Evolutionary conservation across 2,329 filamentous ascomycete species (phyloP), one percentile per base, ranked within the genome.

Genomic region (Teratosphaeria pseudoeucalypti): DNA sequence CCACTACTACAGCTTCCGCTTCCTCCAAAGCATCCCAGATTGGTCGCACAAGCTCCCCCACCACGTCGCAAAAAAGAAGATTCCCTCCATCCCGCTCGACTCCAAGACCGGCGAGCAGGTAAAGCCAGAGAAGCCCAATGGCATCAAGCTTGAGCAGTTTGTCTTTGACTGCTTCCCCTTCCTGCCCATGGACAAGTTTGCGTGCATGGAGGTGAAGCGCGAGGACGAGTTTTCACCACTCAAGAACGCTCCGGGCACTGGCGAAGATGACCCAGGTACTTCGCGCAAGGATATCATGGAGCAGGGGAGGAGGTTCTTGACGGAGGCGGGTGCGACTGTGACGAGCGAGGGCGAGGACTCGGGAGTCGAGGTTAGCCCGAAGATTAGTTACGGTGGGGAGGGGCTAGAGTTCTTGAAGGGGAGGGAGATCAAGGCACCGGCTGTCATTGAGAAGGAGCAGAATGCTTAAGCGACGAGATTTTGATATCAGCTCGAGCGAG

Each of bases 91-190:
- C 65, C 85, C 96, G 72, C 29, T 62, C 29, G 64, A 69, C 58
- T 82, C 86, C 14, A 80, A 87, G 72, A 87, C 82, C 34, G 92
- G 91, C 64, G 86, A 90, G 74, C 84, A 84, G 0, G 80, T 96
- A 75, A 96, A 96, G 82, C 91, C 92, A 2, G 86, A 91, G 74
- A 94, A 91, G 79, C 90, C 94, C 65, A 99, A 99, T 72, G 94
- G 94, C 66, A 92, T 99, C 82, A 99, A 99, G 82, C 84, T 99
- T 47, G 94, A 99, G 82, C 94, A 97, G 77, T 99, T 97, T 70
- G 92, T 99, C 62, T 99, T 99, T 72, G 94, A 99, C 73, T 94
- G 95, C 71, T 99, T 99, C 82, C 92, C 92, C 62, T 83, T 92
- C 80, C 80, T 95, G 57, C 79, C 86, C 19, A 84, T 99, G 64